Conservation (phyloP, 306 rosid genomes). For the Arachis hypogaea region DNA sequence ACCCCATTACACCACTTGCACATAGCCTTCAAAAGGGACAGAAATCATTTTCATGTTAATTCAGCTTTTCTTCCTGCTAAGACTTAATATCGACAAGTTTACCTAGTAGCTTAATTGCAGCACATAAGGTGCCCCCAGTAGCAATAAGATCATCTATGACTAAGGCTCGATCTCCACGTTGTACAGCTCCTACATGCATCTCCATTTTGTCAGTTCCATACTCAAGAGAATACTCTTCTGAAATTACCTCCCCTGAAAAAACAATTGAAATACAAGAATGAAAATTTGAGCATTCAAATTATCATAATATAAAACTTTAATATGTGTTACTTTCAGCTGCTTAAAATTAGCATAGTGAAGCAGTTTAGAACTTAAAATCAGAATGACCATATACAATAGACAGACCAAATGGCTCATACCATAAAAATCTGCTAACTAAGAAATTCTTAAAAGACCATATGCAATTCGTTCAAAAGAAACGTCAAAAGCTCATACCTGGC, state of each 20-base stretch:
- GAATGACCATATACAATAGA: slow-evolving; percentile 4
- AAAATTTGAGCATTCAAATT: slow-evolving; percentile 33
- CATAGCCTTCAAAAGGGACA: slow-evolving; percentile 15
- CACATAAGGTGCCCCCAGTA: slow-evolving; percentile 92
- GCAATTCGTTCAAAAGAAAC: slow-evolving; percentile 15
- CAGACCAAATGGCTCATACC: slow-evolving; percentile 25
- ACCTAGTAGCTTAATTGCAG: slow-evolving; percentile 95
- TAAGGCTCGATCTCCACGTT: slow-evolving; percentile 88
- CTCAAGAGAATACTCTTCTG: slow-evolving; percentile 95
- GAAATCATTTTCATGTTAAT: not conserved
- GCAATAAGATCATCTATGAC: slow-evolving; percentile 97
- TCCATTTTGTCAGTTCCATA: slow-evolving; percentile 95
- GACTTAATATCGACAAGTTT: slow-evolving; percentile 30
- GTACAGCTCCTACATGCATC: slow-evolving; percentile 97
- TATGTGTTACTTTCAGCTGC: not conserved
- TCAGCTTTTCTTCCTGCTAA: slow-evolving; percentile 10
- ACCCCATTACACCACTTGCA: not conserved
- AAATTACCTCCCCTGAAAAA: slow-evolving; percentile 82
- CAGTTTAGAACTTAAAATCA: slow-evolving; percentile 1
- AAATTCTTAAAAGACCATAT: slow-evolving; percentile 6
- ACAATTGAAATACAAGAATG: slow-evolving; percentile 31
- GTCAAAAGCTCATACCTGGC: slow-evolving; percentile 66
- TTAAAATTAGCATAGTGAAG: slow-evolving; percentile 26
- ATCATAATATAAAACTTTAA: slow-evolving; percentile 7
- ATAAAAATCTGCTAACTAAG: slow-evolving; percentile 27